Conservation (phyloP, 2,329 filamentous ascomycete genomes). For the Pyrenophora seminiperda region DNA sequence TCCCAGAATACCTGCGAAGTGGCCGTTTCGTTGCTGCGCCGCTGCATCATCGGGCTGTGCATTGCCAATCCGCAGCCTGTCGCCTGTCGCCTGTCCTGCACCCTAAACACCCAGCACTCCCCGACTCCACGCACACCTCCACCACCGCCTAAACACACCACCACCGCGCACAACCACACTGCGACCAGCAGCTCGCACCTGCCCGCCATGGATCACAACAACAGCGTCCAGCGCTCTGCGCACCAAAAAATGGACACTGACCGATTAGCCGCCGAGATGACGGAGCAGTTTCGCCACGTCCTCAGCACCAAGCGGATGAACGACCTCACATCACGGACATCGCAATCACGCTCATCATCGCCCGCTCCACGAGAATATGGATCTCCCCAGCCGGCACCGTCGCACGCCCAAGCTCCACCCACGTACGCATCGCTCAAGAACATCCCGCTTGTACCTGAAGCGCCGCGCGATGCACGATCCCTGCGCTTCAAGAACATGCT, state of each 20-base stretch:
- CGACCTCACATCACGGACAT: conserved; percentile 68
- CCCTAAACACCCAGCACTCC: conserved; percentile 14
- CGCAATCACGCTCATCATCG: conserved; percentile 64
- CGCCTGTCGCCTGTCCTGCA: conserved; percentile 10
- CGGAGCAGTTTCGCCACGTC: conserved; percentile 82
- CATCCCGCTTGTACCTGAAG: conserved; percentile 72
- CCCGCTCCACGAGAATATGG: conserved; percentile 58
- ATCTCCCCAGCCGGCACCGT: conserved; percentile 46
- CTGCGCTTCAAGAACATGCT: conserved; percentile 70
- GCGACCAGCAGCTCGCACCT: conserved; percentile 26
- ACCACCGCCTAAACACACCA: conserved; percentile 5
- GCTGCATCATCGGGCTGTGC: conserved; percentile 31
- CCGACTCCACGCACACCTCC: conserved; percentile 17
- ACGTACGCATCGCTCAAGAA: conserved; percentile 67
- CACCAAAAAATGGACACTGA: conserved; percentile 34
- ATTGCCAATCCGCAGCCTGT: conserved; percentile 24
- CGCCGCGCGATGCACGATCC: conserved; percentile 63
- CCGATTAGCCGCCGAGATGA: conserved; percentile 71
- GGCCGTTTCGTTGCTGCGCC: conserved; percentile 23
- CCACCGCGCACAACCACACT: conserved; percentile 10
- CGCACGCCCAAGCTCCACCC: conserved; percentile 53
- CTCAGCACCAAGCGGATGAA: conserved; percentile 87
- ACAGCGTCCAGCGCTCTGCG: conserved; percentile 37
- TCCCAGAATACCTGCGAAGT: conserved; percentile 20
- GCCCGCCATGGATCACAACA: conserved; percentile 43